phyloP scores from a whole-genome alignment of 1,139 yeast genomes.

The Fermentozyma sake region DNA sequence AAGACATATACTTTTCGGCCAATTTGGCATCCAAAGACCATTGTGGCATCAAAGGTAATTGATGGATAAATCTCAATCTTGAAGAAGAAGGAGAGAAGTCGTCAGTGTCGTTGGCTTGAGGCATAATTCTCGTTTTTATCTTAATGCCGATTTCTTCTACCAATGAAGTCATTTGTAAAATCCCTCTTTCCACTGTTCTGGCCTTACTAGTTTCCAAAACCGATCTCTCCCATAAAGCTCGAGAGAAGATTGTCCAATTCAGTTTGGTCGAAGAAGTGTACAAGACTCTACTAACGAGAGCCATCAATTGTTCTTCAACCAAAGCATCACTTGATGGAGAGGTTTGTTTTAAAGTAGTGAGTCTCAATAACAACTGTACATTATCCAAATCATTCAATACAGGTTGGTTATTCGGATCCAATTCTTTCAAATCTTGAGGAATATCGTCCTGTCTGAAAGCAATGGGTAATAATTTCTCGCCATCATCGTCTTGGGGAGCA shows the following conservation, averaged over 20 bases:
- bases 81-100: constrained; percentile 34
- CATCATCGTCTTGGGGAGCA: constrained; percentile 23
- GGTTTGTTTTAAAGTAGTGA: constrained; percentile 61
- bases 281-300: constrained; percentile 69
- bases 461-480: constrained; percentile 49
- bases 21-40: constrained; percentile 81
- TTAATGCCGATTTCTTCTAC: constrained; percentile 85
- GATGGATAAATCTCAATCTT: constrained; percentile 69
- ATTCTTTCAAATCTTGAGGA: constrained; percentile 47
- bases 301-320: constrained; percentile 76
- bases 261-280: constrained; percentile 42
- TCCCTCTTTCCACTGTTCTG: constrained; percentile 89
- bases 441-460: constrained; percentile 59
- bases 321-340: constrained; percentile 69
- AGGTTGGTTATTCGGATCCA: constrained; percentile 86
- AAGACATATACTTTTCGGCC: constrained; percentile 83
- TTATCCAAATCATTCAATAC: constrained; percentile 64
- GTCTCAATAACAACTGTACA: constrained; percentile 64
- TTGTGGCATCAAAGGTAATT: constrained; percentile 72
- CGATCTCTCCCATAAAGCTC: constrained; percentile 90
- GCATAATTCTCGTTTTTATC: constrained; percentile 57
- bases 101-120: constrained; percentile 36
- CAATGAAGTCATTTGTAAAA: constrained; percentile 85
- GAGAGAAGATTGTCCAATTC: constrained; percentile 77
- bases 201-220: constrained; percentile 74